A percentile compares a stretch with the other conserved stretches of the same genome.
Conservation (phyloP, 2,329 filamentous ascomycete species). For the Pseudogymnoascus sp. region DNA sequence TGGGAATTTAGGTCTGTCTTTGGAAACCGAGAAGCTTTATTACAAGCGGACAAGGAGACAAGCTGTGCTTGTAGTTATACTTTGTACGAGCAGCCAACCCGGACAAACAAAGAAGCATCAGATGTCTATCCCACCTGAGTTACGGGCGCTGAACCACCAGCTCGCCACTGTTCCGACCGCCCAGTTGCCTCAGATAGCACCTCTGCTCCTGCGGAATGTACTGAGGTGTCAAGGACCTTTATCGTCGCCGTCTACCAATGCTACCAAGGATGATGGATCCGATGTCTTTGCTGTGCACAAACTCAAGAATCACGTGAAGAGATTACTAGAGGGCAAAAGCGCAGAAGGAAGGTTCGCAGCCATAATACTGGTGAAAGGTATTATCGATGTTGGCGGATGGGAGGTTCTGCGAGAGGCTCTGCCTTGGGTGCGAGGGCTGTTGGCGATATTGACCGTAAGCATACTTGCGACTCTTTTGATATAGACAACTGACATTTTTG, state of each 20-base stretch:
- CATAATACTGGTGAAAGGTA: slow-evolving; percentile 69
- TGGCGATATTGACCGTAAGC: slow-evolving; percentile 63
- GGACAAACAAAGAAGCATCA: background rate
- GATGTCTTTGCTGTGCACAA: slow-evolving; percentile 70
- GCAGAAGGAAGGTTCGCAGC: slow-evolving; percentile 70
- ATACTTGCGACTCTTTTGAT: background rate
- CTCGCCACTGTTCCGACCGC: slow-evolving; percentile 64
- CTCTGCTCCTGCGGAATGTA: slow-evolving; percentile 58
- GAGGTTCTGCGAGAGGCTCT: slow-evolving; percentile 67
- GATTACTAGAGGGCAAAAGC: slow-evolving; percentile 69
- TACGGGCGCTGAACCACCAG: slow-evolving; percentile 59
- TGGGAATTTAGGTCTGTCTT: background rate
- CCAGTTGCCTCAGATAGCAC: slow-evolving; percentile 66
- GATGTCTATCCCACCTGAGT: slow-evolving; percentile 43
- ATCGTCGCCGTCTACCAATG: slow-evolving; percentile 54
- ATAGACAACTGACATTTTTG: slow-evolving; percentile 12
- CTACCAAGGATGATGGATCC: slow-evolving; percentile 51
- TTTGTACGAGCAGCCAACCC: background rate
- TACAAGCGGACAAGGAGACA: background rate
- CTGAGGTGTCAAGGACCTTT: slow-evolving; percentile 53
- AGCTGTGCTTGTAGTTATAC: background rate
- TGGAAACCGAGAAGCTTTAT: background rate
- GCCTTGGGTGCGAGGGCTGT: slow-evolving; percentile 69
- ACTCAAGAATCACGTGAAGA: slow-evolving; percentile 69
- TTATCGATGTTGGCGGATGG: slow-evolving; percentile 77